A percentile compares a stretch with the other conserved stretches of the same genome.
phyloP scores from a whole-genome alignment of 257 asterid species.

The Lithospermum erythrorhizon region DNA sequence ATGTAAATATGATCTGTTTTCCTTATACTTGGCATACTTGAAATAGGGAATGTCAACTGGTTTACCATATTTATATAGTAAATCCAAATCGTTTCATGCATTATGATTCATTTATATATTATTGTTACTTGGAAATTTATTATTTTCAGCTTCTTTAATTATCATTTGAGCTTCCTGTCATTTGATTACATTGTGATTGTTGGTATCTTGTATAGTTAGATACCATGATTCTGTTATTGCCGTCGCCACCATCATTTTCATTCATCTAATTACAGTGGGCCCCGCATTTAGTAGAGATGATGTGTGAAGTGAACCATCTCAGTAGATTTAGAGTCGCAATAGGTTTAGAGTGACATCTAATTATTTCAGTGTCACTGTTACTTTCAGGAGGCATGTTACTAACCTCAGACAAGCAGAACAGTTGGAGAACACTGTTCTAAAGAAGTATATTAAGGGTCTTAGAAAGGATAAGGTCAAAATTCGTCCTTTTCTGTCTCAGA shows the following conservation, averaged over 20 bases:
- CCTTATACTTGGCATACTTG: neutral
- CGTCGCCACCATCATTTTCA: neutral
- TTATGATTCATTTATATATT: too few species aligned
- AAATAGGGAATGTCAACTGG: too few species aligned
- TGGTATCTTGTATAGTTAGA: neutral
- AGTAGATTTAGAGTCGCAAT: neutral
- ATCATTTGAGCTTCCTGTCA: too few species aligned
- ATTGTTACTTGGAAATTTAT: neutral
- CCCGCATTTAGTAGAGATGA: neutral
- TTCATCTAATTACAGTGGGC: neutral
- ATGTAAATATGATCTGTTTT: neutral
- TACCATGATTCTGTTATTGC: too few species aligned
- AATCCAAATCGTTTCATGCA: too few species aligned
- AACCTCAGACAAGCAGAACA: constrained; percentile 35
- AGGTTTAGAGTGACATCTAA: constrained; percentile 4
- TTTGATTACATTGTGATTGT: too few species aligned
- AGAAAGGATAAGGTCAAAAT: constrained; percentile 27
- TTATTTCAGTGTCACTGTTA: constrained; percentile 15
- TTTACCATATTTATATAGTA: too few species aligned
- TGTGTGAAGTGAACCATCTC: neutral
- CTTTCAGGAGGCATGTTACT: constrained; percentile 44
- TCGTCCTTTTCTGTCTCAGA: constrained; percentile 43
- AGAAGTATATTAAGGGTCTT: constrained; percentile 33
- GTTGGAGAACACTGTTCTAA: constrained; percentile 33
- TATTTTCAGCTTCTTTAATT: neutral